phyloP scores from a whole-genome alignment of 169 alveolate species.

The Eimeria acervulina region DNA sequence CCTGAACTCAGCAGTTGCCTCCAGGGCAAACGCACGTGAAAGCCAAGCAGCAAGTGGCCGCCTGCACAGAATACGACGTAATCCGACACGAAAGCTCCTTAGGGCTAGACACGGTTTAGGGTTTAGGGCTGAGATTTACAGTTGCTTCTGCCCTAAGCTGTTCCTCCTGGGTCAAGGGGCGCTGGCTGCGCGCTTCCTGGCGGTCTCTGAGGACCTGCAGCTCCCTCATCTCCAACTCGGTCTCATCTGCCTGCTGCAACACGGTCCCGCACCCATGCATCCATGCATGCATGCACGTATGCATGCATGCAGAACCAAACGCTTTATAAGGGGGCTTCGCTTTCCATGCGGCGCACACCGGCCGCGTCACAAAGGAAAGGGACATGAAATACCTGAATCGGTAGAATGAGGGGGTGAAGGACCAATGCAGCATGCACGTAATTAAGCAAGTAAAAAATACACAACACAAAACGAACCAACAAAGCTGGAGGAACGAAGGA shows the following conservation, averaged over 20 bases:
- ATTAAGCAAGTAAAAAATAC: not conserved
- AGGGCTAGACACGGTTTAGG: not conserved
- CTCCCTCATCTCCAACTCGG: slow-evolving; percentile 86
- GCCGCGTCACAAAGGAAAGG: not conserved
- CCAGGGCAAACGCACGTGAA: not conserved
- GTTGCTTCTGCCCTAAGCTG: slow-evolving; percentile 87
- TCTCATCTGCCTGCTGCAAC: slow-evolving; percentile 85
- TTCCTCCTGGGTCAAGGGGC: slow-evolving; percentile 88
- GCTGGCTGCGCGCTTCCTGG: slow-evolving; percentile 87
- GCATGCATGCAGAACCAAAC: not conserved
- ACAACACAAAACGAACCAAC: not conserved
- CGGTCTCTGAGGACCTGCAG: slow-evolving; percentile 87
- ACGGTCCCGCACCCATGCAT: not conserved
- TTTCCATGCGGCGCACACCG: not conserved
- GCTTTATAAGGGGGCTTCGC: not conserved
- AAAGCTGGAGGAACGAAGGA: not conserved
- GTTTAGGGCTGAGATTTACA: slow-evolving; percentile 39
- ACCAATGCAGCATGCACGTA: too few relatives aligned
- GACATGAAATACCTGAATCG: not conserved
- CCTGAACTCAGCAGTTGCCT: not conserved
- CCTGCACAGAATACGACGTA: not conserved
- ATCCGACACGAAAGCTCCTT: not conserved
- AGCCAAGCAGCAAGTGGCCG: not conserved
- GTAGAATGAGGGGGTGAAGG: too few relatives aligned
- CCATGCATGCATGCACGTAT: not conserved